These are phyloP conservation scores for Raphanus raphanistrum DNA, from an alignment of 345 rosid genomes.

Conservation along the genomic window DNA sequence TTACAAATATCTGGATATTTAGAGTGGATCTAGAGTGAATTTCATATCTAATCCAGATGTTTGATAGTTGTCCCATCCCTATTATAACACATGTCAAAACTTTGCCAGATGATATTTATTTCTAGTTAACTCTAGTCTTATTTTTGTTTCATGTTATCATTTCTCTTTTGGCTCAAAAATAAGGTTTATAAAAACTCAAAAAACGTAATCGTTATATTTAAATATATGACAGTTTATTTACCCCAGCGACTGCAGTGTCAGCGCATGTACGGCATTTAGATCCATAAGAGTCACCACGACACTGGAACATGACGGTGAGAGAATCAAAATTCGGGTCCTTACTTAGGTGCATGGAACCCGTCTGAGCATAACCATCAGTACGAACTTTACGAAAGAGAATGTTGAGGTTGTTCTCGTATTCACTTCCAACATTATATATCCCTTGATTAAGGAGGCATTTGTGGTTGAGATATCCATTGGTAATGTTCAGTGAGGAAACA, in stretches of 20 bases:
- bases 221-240: background rate
- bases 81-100: background rate
- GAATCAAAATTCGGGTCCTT: background rate
- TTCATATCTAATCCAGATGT: background rate
- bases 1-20: background rate
- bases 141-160: background rate
- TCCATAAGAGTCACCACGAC: background rate
- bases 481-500: background rate
- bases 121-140: background rate
- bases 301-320: background rate
- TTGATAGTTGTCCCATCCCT: background rate
- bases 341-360: background rate
- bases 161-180: background rate
- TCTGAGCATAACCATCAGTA: background rate
- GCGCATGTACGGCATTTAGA: background rate
- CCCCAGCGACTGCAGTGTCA: background rate
- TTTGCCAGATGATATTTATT: background rate
- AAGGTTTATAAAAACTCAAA: background rate
- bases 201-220: background rate
- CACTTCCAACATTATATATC: background rate
- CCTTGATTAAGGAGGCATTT: background rate
- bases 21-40: background rate
- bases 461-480: background rate
- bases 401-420: background rate
- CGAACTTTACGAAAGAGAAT: background rate